phyloP scores from a whole-genome alignment of 148 eudicot species.

The Chenopodium suecicum region DNA sequence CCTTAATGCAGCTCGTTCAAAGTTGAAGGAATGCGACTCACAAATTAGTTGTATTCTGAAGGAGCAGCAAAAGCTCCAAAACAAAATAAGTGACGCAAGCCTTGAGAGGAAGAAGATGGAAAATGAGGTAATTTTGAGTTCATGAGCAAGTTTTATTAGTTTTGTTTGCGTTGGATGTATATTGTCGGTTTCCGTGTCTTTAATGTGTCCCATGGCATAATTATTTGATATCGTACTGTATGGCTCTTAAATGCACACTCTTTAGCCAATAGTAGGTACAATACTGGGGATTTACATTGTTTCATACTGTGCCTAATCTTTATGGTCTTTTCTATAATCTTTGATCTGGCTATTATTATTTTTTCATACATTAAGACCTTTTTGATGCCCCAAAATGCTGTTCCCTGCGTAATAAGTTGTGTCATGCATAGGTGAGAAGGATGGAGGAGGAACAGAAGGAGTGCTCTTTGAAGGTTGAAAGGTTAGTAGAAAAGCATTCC shows the following conservation, averaged over 20 bases:
- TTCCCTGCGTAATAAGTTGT: neutral
- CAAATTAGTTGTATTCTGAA: constrained; percentile 64
- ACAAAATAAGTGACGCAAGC: constrained; percentile 58
- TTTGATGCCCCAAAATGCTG: neutral
- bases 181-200: neutral
- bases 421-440: constrained; percentile 65
- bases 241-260: neutral
- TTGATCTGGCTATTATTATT: neutral
- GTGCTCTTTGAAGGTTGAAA: constrained; percentile 78
- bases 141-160: neutral
- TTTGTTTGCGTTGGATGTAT: neutral
- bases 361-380: neutral
- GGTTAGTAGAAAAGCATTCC: constrained; percentile 75
- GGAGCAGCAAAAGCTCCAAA: constrained; percentile 74
- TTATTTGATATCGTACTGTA: neutral
- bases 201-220: neutral
- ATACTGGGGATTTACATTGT: neutral
- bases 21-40: constrained; percentile 86
- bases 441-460: constrained; percentile 86
- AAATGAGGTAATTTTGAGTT: constrained; percentile 63
- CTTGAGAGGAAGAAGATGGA: constrained; percentile 90
- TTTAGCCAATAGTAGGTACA: neutral
- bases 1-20: constrained; percentile 63
- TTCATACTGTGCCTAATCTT: neutral
- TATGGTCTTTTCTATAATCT: neutral